phyloP scores from a whole-genome alignment of 192 early-diverging fungal genomes.

The Coemansia interrupta region DNA sequence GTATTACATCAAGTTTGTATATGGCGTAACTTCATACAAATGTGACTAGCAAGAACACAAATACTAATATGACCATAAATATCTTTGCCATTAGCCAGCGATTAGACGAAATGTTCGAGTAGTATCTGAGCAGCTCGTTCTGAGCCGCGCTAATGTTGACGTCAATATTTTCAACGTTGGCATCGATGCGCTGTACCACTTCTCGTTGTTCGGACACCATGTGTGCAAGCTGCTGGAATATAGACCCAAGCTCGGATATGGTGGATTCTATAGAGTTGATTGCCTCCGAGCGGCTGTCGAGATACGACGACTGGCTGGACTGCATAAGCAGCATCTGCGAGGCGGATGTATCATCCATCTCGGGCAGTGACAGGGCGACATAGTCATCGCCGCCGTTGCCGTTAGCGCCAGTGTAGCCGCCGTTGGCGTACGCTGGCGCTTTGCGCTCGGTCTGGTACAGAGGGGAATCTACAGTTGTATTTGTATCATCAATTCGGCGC shows the following conservation, averaged over 20 bases:
- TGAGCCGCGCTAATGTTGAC: constrained; percentile 88
- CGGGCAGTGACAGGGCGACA: constrained; percentile 53
- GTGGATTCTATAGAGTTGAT: constrained; percentile 96
- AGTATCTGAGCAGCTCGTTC: constrained; percentile 86
- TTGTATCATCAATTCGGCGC: constrained; percentile 20
- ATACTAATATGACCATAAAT: constrained; percentile 83
- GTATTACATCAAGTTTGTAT: not conserved
- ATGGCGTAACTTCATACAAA: constrained; percentile 56
- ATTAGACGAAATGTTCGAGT: constrained; percentile 86
- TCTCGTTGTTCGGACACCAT: constrained; percentile 87
- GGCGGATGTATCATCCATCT: constrained; percentile 57
- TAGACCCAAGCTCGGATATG: constrained; percentile 89
- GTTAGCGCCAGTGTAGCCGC: constrained; percentile 11
- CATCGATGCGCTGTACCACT: constrained; percentile 88
- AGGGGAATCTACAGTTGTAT: constrained; percentile 54
- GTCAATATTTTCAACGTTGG: constrained; percentile 89
- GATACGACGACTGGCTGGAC: constrained; percentile 70
- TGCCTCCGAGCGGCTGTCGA: constrained; percentile 84
- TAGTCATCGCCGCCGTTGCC: constrained; percentile 31
- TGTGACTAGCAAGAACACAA: constrained; percentile 73
- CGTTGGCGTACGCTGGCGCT: constrained; percentile 10
- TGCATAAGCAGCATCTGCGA: constrained; percentile 68
- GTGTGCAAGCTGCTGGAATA: constrained; percentile 81
- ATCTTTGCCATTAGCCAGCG: constrained; percentile 95
- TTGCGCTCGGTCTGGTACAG: constrained; percentile 57